phyloP scores from a whole-genome alignment of 768 basidiomycete genomes.

The Nevesoporus exiguus region DNA sequence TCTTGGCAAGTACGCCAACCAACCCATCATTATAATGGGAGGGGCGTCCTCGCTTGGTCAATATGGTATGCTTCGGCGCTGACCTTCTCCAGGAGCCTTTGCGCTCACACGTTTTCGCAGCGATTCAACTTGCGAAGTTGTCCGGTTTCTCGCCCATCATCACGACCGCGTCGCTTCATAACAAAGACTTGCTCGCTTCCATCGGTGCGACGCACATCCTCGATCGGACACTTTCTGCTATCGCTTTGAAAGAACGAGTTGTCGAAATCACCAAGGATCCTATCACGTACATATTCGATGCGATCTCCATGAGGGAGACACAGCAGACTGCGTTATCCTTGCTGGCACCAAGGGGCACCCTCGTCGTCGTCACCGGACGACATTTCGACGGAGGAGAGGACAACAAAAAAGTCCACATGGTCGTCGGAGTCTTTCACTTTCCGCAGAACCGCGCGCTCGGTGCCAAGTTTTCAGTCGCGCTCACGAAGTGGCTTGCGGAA shows the following conservation, averaged over 20 bases:
- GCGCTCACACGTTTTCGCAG: conserved; percentile 5
- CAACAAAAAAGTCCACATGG: not conserved
- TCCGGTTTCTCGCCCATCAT: conserved; percentile 37
- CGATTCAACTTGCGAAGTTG: conserved; percentile 32
- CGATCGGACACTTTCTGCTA: conserved; percentile 24
- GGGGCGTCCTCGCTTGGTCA: conserved; percentile 39
- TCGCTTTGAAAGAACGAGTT: conserved; percentile 6
- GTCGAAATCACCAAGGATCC: conserved; percentile 1
- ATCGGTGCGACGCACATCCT: conserved; percentile 38
- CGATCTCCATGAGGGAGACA: conserved; percentile 33
- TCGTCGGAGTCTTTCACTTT: conserved; percentile 1
- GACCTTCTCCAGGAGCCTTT: no score
- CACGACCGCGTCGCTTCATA: conserved; percentile 36
- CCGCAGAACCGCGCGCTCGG: conserved; percentile 11
- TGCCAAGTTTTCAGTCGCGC: conserved; percentile 5
- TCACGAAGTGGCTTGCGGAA: conserved; percentile 17
- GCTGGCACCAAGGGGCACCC: conserved; percentile 29
- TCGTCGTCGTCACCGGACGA: conserved; percentile 13
- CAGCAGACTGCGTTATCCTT: conserved; percentile 29
- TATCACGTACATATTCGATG: conserved; percentile 24
- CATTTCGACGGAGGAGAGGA: not conserved
- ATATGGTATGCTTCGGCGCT: conserved; percentile 22
- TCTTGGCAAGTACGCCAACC: conserved; percentile 29
- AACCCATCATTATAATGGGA: conserved; percentile 35
- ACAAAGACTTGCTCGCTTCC: conserved; percentile 27